Evolutionary conservation across 495 filamentous ascomycete species (phyloP).

Genomic region (Penicillium pulvis): DNA sequence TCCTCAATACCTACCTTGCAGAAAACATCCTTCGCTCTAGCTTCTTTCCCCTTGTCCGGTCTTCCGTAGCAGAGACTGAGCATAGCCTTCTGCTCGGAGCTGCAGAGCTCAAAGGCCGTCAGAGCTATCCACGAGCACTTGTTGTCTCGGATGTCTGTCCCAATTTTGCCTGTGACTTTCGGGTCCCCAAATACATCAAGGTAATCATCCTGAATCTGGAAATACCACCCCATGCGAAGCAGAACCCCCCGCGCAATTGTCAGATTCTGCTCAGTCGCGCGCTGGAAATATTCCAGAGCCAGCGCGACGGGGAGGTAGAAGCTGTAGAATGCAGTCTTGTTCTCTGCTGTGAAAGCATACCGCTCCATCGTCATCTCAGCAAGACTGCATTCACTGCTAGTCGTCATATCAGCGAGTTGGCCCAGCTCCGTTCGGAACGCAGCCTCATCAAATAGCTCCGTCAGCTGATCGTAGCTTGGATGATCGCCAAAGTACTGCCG

Average conservation of each 20-base stretch:
- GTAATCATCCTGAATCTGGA: conserved; percentile 92
- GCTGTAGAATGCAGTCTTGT: conserved; percentile 94
- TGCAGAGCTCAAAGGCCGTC: too few relatives aligned
- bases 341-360: conserved; percentile 85
- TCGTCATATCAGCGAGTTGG: conserved; percentile 65
- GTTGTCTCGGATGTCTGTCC: conserved; percentile 92
- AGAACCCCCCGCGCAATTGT: too few relatives aligned
- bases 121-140: conserved; percentile 71
- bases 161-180: conserved; percentile 88
- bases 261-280: background rate
- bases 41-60: too few relatives aligned
- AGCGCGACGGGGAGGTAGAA: conserved; percentile 92
- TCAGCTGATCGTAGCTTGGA: conserved; percentile 70
- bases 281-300: conserved; percentile 65
- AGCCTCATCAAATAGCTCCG: conserved; percentile 85
- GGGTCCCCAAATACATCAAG: conserved; percentile 89
- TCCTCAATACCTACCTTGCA: too few relatives aligned
- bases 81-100: too few relatives aligned
- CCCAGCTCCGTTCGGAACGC: conserved; percentile 84
- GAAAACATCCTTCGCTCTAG: too few relatives aligned
- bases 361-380: conserved; percentile 69
- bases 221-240: conserved; percentile 72
- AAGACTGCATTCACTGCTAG: background rate
- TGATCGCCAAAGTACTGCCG: conserved; percentile 78
- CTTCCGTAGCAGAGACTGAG: too few relatives aligned